Percentiles rank a stretch among this genome's conserved stretches.
These are phyloP conservation scores for Pestalotiopsis sp. DNA, from an alignment of 2,329 filamentous ascomycete genomes.

Conservation along the genomic window DNA sequence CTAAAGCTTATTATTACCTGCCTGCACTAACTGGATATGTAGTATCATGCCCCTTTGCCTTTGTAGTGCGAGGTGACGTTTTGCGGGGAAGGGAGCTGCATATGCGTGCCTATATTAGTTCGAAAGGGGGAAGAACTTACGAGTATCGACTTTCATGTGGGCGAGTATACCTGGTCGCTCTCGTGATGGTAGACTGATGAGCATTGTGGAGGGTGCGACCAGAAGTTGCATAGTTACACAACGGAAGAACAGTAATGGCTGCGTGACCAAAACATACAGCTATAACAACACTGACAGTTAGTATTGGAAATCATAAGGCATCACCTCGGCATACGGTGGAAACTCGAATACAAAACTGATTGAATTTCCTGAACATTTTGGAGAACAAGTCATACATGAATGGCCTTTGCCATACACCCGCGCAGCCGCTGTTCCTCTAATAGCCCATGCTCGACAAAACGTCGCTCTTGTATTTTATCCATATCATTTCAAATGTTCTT, in stretches of 20 bases:
- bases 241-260: too few species aligned
- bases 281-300: too few species aligned
- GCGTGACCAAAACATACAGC: too few species aligned
- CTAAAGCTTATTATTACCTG: neutral
- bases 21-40: neutral
- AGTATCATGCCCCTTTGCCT: conserved; percentile 11
- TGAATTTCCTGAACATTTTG: neutral
- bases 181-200: neutral
- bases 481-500: neutral
- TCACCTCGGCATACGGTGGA: too few species aligned
- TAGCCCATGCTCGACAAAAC: neutral
- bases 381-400: neutral
- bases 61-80: neutral
- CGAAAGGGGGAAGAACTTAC: neutral
- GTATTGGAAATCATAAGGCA: too few species aligned
- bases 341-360: neutral
- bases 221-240: too few species aligned
- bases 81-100: neutral
- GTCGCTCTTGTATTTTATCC: neutral
- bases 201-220: neutral
- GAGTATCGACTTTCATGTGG: neutral
- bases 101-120: neutral
- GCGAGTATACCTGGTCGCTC: neutral
- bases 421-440: neutral
- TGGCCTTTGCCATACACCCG: neutral